phyloP scores from a whole-genome alignment of 768 basidiomycete genomes.

The Serendipita sp. region DNA sequence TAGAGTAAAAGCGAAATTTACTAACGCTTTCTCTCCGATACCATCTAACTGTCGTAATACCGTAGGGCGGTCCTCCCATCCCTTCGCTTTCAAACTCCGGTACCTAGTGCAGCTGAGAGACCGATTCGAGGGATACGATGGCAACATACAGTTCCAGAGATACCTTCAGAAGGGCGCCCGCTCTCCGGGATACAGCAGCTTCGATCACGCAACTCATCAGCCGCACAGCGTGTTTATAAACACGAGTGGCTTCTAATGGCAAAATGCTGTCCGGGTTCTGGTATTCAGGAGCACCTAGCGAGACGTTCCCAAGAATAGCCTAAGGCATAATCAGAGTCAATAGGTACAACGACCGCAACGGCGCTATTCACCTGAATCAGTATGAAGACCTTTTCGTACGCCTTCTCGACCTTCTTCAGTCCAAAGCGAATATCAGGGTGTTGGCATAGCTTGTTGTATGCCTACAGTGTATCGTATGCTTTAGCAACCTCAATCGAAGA shows the following conservation, averaged over 20 bases:
- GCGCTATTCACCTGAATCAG: constrained; percentile 50
- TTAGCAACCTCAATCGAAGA: too few relatives aligned
- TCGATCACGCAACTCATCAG: constrained; percentile 76
- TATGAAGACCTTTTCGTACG: constrained; percentile 64
- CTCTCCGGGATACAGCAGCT: constrained; percentile 47
- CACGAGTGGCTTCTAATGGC: constrained; percentile 45
- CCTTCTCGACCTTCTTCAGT: constrained; percentile 50
- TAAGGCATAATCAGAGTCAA: constrained; percentile 20
- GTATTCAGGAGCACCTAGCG: constrained; percentile 52
- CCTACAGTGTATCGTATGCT: too few relatives aligned
- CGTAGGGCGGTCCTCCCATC: constrained; percentile 81
- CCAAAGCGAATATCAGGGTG: constrained; percentile 71
- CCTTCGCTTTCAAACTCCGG: constrained; percentile 45
- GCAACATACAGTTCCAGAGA: constrained; percentile 55
- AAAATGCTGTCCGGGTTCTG: constrained; percentile 58
- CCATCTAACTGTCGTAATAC: constrained; percentile 77
- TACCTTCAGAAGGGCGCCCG: constrained; percentile 52
- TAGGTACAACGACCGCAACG: constrained; percentile 3
- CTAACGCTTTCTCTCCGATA: constrained; percentile 88
- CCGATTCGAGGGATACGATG: too few relatives aligned
- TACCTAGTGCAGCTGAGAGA: too few relatives aligned
- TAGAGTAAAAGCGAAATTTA: constrained; percentile 8
- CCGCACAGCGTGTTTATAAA: constrained; percentile 64
- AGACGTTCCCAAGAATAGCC: constrained; percentile 59
- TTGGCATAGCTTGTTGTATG: constrained; percentile 50